Percentiles rank a stretch among this genome's conserved stretches.
phyloP scores from a whole-genome alignment of 148 eudicot species.

The Limonium bicolor region DNA sequence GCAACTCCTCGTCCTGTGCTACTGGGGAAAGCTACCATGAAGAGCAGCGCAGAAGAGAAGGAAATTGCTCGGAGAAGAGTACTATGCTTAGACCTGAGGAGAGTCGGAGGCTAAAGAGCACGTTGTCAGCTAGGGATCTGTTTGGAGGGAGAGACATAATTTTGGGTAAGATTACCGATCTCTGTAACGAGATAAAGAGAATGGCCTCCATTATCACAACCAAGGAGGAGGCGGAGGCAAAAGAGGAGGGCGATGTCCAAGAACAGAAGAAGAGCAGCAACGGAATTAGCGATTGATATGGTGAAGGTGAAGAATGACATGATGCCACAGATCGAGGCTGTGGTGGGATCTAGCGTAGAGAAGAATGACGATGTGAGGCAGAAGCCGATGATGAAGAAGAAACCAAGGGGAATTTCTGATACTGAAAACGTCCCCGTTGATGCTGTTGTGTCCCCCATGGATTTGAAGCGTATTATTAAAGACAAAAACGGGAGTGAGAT shows the following conservation, averaged over 20 bases:
- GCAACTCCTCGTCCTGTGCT: slow-evolving; percentile 29
- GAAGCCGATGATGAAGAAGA: too few species aligned
- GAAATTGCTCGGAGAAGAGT: slow-evolving; percentile 9
- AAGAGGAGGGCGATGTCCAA: slow-evolving; percentile 5
- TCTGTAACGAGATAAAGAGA: slow-evolving; percentile 67
- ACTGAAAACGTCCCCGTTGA: slow-evolving; percentile 50
- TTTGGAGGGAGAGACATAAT: slow-evolving; percentile 45
- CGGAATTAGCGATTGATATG: slow-evolving; percentile 4
- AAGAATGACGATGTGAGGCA: slow-evolving; percentile 6
- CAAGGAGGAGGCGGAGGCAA: slow-evolving; percentile 28
- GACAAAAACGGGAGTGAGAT: slow-evolving; percentile 12
- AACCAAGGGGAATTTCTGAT: slow-evolving; percentile 10
- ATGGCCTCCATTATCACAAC: slow-evolving; percentile 19
- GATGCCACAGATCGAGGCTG: too few species aligned
- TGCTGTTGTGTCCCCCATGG: too few species aligned
- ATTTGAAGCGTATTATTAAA: slow-evolving; percentile 29
- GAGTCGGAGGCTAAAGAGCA: slow-evolving; percentile 30
- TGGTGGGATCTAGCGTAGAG: background rate
- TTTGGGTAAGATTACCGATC: slow-evolving; percentile 48
- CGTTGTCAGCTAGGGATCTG: slow-evolving; percentile 57
- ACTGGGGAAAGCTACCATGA: too few species aligned
- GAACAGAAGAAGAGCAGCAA: background rate
- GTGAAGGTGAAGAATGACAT: slow-evolving; percentile 2
- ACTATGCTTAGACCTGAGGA: slow-evolving; percentile 15
- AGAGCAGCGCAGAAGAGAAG: slow-evolving; percentile 27